Base-by-base conservation (phyloP, 805 yeast species). In the Danielozyma ontarioensis region DNA sequence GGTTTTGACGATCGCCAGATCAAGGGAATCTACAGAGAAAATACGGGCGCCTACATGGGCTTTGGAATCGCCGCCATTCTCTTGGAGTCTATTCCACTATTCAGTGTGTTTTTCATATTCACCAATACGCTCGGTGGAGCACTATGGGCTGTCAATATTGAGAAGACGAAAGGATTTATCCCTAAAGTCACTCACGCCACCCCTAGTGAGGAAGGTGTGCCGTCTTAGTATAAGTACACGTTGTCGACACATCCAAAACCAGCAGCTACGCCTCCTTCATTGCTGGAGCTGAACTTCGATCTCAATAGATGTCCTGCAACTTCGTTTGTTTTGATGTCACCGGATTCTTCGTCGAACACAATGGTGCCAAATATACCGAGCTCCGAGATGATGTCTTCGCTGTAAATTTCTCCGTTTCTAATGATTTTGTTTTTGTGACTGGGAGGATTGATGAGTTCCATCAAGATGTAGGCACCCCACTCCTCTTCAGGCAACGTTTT, bases 251-350 rank as follows among this genome's bases (percentile, higher is more conserved):
- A 88, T 5, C 97, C 99, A 60, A 85, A 90, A 1, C 99, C 99
- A 12, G 98, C 98, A 15, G 97, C 97, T 22, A 93, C 97, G 25
- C 99, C 99, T 25, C 98, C 98, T 64, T 93, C 99, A 58, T 93
- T 80, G 34, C 95, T 83, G 3, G 82, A 65, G 43, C 85, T 82
- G 36, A 88, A 77, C 57, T 93, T 93, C 14, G 96, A 83, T 62
- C 98, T 78, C 46, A 93, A 64, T 43, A 93, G 68, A 77, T 85
- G 86, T 4, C 97, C 97, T 2, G 88, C 77, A 41, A 74, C 74
- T 26, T 76, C 75, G 55, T 93, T 93, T 34, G 63, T 53, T 25
- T 75, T 48, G 8, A 83, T 62, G 23, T 73, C 64, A 3, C 83
- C 81, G 1, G 71, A 54, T 7, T 66, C 51, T 40, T 78, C 81